Conservation (phyloP, 129 eudicot genomes). For the Tagetes patula region DNA sequence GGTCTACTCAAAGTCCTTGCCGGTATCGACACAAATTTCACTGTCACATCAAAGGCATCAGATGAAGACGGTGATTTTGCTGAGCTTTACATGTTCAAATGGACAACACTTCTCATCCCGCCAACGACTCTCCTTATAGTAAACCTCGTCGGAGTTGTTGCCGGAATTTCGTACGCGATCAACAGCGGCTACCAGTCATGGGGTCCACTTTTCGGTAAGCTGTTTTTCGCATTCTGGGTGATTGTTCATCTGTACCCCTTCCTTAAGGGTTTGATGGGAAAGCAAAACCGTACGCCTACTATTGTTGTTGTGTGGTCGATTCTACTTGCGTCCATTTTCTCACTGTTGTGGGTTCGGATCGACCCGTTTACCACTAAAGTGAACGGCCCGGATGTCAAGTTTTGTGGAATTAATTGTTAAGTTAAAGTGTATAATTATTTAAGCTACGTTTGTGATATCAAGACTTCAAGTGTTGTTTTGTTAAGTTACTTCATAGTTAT, state of each 20-base stretch:
- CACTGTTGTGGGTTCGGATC: constrained; percentile 77
- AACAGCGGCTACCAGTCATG: constrained; percentile 90
- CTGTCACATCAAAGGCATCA: constrained; percentile 88
- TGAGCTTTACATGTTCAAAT: constrained; percentile 81
- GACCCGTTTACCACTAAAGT: constrained; percentile 79
- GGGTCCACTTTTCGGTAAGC: constrained; percentile 90
- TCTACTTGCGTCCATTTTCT: constrained; percentile 82
- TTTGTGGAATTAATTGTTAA: constrained; percentile 81
- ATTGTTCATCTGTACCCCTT: constrained; percentile 90
- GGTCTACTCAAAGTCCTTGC: constrained; percentile 89
- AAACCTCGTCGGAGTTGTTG: constrained; percentile 83
- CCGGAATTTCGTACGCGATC: constrained; percentile 77
- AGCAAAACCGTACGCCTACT: constrained; percentile 88
- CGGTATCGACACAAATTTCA: constrained; percentile 86
- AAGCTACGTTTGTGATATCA: constrained; percentile 32
- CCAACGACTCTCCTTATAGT: constrained; percentile 82
- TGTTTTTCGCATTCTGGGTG: constrained; percentile 94
- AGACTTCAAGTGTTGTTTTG: constrained; percentile 7
- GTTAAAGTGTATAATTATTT: not conserved
- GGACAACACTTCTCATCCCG: constrained; percentile 87
- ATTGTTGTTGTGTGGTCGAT: constrained; percentile 85
- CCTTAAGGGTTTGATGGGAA: constrained; percentile 92
- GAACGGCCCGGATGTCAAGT: constrained; percentile 67
- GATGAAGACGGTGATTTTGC: constrained; percentile 88
- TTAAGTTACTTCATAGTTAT: constrained; percentile 22